A percentile compares a stretch with the other conserved stretches of the same genome.
These are phyloP conservation scores for Aphanomyces astaci DNA, from an alignment of 352 stramenopile genomes.

Conservation along the genomic window DNA sequence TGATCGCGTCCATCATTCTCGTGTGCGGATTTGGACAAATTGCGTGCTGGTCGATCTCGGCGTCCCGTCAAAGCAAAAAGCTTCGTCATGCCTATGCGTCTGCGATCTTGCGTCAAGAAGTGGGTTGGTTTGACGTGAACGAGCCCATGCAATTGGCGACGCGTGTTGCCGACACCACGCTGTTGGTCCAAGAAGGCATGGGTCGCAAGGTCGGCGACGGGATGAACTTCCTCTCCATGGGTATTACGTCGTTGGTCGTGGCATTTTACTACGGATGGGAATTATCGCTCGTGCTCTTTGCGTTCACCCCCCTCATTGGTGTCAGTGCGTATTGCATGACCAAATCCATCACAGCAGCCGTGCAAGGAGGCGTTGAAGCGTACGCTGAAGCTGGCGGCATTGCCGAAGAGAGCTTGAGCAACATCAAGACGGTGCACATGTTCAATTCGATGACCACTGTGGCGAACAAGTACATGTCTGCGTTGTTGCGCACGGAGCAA, in stretches of 20 bases:
- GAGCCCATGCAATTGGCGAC: conserved; percentile 41
- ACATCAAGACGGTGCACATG: conserved; percentile 22
- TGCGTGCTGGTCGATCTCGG: conserved; percentile 48
- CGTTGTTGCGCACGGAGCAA: conserved; percentile 1
- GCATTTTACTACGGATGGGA: conserved; percentile 31
- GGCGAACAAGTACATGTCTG: conserved; percentile 4
- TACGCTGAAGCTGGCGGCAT: conserved; percentile 22
- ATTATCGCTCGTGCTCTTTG: conserved; percentile 35
- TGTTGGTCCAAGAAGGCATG: conserved; percentile 59
- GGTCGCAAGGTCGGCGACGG: conserved; percentile 47
- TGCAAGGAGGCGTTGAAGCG: conserved; percentile 1
- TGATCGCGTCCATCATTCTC: conserved; percentile 29
- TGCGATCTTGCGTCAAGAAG: conserved; percentile 27
- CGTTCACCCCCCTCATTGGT: conserved; percentile 33
- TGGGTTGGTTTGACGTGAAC: conserved; percentile 59
- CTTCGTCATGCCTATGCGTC: conserved; percentile 47
- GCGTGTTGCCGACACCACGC: conserved; percentile 30
- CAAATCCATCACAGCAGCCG: conserved; percentile 19
- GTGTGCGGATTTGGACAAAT: conserved; percentile 37
- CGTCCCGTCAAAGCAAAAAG: conserved; percentile 49
- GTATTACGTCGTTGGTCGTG: conserved; percentile 29
- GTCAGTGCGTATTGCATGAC: conserved; percentile 25
- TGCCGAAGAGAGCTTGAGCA: conserved; percentile 15
- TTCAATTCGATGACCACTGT: conserved; percentile 9
- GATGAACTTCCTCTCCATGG: conserved; percentile 23